phyloP scores from a whole-genome alignment of 192 early-diverging fungal genomes.

The Coemansia sp. region DNA sequence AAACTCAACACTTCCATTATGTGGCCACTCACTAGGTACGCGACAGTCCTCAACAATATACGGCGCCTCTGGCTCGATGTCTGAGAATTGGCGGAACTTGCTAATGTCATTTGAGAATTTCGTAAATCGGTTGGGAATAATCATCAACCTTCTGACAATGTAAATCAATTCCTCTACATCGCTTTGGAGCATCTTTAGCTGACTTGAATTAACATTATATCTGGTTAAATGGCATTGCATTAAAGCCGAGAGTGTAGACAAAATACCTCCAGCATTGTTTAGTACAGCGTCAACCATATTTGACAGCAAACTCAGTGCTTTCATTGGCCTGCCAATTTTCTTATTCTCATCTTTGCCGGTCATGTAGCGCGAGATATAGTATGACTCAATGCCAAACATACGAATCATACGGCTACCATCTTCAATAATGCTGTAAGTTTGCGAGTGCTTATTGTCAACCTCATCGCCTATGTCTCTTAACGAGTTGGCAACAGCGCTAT shows the following conservation, averaged over 20 bases:
- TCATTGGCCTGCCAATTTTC: conserved; percentile 51
- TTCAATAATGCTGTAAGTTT: conserved; percentile 16
- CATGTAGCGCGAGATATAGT: conserved; percentile 61
- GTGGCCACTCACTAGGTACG: conserved; percentile 64
- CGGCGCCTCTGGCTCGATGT: conserved; percentile 52
- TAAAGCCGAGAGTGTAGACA: conserved; percentile 7
- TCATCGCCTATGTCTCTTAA: neutral
- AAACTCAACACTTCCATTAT: conserved; percentile 60
- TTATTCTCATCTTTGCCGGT: conserved; percentile 63
- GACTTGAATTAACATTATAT: neutral
- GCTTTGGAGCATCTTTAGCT: neutral
- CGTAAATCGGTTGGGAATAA: neutral
- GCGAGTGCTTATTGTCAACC: neutral
- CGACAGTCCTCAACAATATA: conserved; percentile 24
- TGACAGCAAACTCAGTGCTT: conserved; percentile 63
- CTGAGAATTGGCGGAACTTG: conserved; percentile 60
- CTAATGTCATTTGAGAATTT: conserved; percentile 23
- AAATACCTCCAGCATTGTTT: conserved; percentile 43
- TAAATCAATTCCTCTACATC: neutral
- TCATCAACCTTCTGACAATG: neutral
- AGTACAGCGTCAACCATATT: conserved; percentile 54
- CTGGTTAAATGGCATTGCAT: conserved; percentile 19
- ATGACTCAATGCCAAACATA: conserved; percentile 60
- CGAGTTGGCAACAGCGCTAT: neutral
- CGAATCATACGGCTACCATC: conserved; percentile 75